A percentile compares a stretch with the other conserved stretches of the same genome.
Conservation (phyloP, 2,329 filamentous ascomycete species). For the Phaeosphaeria sp. region DNA sequence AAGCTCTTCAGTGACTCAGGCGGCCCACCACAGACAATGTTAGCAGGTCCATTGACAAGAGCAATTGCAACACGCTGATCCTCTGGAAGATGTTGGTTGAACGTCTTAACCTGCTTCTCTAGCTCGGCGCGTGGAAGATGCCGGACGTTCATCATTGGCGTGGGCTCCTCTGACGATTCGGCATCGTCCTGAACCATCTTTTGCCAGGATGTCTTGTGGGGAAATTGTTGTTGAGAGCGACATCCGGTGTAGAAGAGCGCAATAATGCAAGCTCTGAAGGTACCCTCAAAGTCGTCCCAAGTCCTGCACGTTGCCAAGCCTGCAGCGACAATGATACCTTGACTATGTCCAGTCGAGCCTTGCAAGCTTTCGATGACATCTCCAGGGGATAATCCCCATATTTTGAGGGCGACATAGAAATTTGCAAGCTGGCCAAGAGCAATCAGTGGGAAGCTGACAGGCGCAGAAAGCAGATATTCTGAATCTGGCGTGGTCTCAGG, state of each 20-base stretch:
- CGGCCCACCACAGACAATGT: conserved; percentile 40
- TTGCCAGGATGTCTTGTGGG: conserved; percentile 8
- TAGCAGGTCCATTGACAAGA: conserved; percentile 38
- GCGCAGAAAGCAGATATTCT: conserved; percentile 45
- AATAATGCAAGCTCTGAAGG: conserved; percentile 32
- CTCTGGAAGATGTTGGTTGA: conserved; percentile 31
- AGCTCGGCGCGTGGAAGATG: conserved; percentile 22
- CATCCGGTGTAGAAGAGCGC: conserved; percentile 47
- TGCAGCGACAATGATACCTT: conserved; percentile 48
- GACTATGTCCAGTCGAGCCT: conserved; percentile 47
- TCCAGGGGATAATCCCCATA: conserved; percentile 36
- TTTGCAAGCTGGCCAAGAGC: conserved; percentile 44
- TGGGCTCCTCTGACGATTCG: conserved; percentile 28
- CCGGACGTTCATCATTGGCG: conserved; percentile 39
- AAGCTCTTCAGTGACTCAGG: conserved; percentile 36
- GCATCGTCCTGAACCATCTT: conserved; percentile 16
- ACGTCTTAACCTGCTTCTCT: conserved; percentile 23
- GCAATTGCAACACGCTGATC: conserved; percentile 27
- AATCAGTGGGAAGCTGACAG: conserved; percentile 50
- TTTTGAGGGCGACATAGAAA: conserved; percentile 26
- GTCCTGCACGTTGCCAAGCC: conserved; percentile 39
- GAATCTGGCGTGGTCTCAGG: conserved; percentile 31
- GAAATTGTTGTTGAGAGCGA: conserved; percentile 27
- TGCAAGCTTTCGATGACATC: conserved; percentile 29
- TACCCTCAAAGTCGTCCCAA: conserved; percentile 44